Evolutionary conservation across 352 stramenopile species (phyloP).

Genomic region (Phytophthora crassamura): DNA sequence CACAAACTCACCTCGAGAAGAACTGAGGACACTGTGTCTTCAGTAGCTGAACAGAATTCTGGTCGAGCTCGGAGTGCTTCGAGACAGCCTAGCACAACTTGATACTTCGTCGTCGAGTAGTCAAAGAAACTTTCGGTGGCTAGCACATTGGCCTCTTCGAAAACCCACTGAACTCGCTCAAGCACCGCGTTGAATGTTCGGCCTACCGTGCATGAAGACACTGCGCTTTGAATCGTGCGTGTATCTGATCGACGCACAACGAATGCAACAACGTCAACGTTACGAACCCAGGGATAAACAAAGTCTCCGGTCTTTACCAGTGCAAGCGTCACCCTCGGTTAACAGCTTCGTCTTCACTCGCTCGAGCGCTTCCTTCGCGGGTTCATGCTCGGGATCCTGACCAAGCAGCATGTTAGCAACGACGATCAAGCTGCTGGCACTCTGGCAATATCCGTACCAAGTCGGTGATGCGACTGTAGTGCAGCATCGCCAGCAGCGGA

Average conservation of each 20-base stretch:
- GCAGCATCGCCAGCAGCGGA: constrained; percentile 72
- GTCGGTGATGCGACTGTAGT: constrained; percentile 61
- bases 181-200: constrained; percentile 28
- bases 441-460: constrained; percentile 36
- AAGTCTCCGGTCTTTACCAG: constrained; percentile 15
- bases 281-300: no score
- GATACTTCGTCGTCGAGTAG: constrained; percentile 68
- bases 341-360: constrained; percentile 44
- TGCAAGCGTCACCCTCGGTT: constrained; percentile 27
- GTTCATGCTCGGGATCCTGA: constrained; percentile 42
- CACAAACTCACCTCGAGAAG: constrained; percentile 29
- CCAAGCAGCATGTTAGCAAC: background rate
- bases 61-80: constrained; percentile 26
- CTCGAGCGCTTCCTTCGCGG: constrained; percentile 36
- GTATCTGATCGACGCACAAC: constrained; percentile 18
- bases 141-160: constrained; percentile 66
- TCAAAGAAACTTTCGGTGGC: constrained; percentile 70
- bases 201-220: constrained; percentile 18
- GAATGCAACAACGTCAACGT: background rate
- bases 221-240: constrained; percentile 11
- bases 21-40: constrained; percentile 11
- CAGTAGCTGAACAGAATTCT: constrained; percentile 15
- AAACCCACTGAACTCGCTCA: constrained; percentile 38
- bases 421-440: background rate
- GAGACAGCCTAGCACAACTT: constrained; percentile 46